Base-by-base conservation (phyloP, 1,139 yeast species). In the Blastobotrys petasosporus region DNA sequence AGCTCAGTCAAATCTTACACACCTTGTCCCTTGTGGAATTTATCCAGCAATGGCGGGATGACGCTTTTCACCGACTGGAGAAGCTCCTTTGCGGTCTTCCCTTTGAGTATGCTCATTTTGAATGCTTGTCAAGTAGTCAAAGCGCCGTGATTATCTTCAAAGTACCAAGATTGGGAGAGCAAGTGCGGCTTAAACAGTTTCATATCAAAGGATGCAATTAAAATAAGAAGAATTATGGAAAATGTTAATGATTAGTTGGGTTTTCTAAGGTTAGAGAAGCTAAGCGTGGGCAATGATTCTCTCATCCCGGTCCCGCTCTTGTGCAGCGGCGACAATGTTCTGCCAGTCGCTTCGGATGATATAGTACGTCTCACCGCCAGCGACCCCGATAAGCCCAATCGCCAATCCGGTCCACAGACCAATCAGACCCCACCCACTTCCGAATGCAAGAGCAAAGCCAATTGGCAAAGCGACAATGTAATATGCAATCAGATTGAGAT, bases 371-470 rank as follows among this genome's bases (percentile, higher is more conserved):
- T 90, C 94, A 16, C 76, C 70, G 0, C 74, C 43, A 1, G 88
- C 88, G 51, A 92, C 87, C 31, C 79, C 55, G 32, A 80, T 62
- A 75, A 88, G 75, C 0, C 95, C 97, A 37, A 77, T 62, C 1
- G 92, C 86, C 48, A 87, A 77, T 6, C 96, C 96, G n/a, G 80
- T 56, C 98, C 98, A 92, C 46, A 92, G 68, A 0, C 97, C 97
- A 25, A 67, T 62, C 9, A 88, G 68, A 47, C 76, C 71, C 64
- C 75, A 64, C 40, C 75, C 75, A 7, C 69, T 65, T 30, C 68
- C 62, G 61, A 81, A 82, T 33, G 88, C 82, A 35, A 87, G 68
- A 1, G 74, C 58, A 48, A 85, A 63, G 0, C 90, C 88, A 25
- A 85, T 60, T 0, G 97, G 97, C 17, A 82, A 69, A 1, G 84